Conservation (phyloP, 1,139 yeast species). For the Suhomyces chickasaworum region DNA sequence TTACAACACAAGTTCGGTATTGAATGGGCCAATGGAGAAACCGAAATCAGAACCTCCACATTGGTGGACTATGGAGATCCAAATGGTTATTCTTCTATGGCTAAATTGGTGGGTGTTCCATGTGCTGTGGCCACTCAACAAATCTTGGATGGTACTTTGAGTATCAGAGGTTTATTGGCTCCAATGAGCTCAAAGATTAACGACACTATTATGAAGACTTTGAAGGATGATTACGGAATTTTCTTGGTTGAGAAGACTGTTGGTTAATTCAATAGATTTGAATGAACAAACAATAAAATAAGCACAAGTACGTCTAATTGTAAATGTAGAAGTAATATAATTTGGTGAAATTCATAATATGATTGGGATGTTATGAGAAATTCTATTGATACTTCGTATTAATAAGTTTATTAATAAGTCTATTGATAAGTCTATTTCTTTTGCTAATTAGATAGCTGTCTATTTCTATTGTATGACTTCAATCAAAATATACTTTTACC, state of each 20-base stretch:
- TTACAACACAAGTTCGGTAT: slow-evolving; percentile 98
- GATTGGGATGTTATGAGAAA: too few relatives aligned
- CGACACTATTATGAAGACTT: slow-evolving; percentile 85
- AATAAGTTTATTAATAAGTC: too few relatives aligned
- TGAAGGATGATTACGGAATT: slow-evolving; percentile 88
- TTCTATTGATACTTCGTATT: too few relatives aligned
- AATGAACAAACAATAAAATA: background rate
- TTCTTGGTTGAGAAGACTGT: slow-evolving; percentile 85
- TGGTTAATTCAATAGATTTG: slow-evolving; percentile 7
- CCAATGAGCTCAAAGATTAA: slow-evolving; percentile 91
- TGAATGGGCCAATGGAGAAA: slow-evolving; percentile 91
- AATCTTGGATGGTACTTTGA: slow-evolving; percentile 79
- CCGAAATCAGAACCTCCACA: slow-evolving; percentile 92
- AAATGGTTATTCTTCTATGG: slow-evolving; percentile 97
- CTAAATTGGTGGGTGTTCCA: slow-evolving; percentile 97
- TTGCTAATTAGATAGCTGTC: too few relatives aligned
- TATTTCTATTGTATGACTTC: too few relatives aligned
- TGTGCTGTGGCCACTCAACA: slow-evolving; percentile 94
- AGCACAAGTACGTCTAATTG: too few relatives aligned
- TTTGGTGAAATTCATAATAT: too few relatives aligned
- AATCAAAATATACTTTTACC: too few relatives aligned
- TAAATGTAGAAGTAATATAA: too few relatives aligned
- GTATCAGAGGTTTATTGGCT: slow-evolving; percentile 75
- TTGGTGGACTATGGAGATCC: slow-evolving; percentile 92
- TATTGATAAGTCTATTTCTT: too few relatives aligned